Evolutionary conservation across 371 early-diverging fungal genomes (phyloP), one percentile per base, ranked within the genome.

Genomic region (Apophysomyces elegans): DNA sequence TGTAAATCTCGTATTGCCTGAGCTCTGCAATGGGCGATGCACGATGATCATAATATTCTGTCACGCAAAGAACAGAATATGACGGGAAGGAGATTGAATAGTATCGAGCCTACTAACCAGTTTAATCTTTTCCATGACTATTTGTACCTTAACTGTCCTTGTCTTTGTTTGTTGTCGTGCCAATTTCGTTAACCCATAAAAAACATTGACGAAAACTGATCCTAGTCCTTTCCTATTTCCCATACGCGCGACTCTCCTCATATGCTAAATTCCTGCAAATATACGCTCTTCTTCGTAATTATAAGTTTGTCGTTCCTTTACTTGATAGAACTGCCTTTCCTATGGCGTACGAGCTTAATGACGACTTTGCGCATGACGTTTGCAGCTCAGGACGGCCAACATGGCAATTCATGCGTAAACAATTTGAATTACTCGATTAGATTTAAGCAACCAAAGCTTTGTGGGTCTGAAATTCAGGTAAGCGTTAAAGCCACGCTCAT

Each of bases 381-480:
- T 11, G 21, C 5, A 50, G 18, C n/a, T 50, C 21, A 50, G 1
- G 21, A 0, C 0, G 21, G 21, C 4, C 9, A 50, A 9, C n/a
- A 4, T 18, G 5, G 1, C 54, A 21, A 16, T 26, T 18, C 8
- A 1, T 50, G 54, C 21, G 4, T 50, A 9, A 21, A 50, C 54
- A 50, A 5, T 0, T 26, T 6, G 21, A 50, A 21, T 21, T 50
- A 50, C 11, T 50, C 54, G 9, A 21, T 50, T 50, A 4, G 54
- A 8, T 26, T 50, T 4, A 50, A 50, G 1, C 54, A 7, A 18
- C n/a, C 54, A n/a, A 1, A 50, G 21, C 6, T 50, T 7, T 50
- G 54, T 21, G 54, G 54, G 21, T 6, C 54, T 50, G 54, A 35
- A 21, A 26, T 50, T 9, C 54, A 50, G 54, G 54, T 47, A 14